phyloP scores from a whole-genome alignment of 1,284 basidiomycete genomes.

The Trichosporon sp. region DNA sequence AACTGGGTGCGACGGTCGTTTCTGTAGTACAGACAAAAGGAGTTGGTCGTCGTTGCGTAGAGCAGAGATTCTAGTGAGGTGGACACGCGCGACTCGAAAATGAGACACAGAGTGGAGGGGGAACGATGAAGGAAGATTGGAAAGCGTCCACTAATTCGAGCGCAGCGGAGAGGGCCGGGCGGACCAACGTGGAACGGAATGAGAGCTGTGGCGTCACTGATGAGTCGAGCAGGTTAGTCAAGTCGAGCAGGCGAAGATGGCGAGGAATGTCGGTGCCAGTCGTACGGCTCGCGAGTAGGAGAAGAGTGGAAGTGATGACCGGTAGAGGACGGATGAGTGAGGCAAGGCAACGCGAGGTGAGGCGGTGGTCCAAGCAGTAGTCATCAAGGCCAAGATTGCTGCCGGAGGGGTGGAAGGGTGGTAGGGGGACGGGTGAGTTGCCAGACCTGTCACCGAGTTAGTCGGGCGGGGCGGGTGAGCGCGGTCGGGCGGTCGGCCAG shows the following conservation, averaged over 20 bases:
- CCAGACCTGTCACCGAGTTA: neutral
- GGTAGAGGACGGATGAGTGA: too few relatives aligned
- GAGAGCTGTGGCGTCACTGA: neutral
- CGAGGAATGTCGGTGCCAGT: neutral
- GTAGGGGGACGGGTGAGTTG: neutral
- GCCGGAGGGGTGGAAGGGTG: neutral
- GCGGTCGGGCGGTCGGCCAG: too few relatives aligned
- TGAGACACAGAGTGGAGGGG: neutral
- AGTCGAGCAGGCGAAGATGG: too few relatives aligned
- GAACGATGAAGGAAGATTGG: neutral
- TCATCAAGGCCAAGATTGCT: neutral
- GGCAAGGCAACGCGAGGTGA: neutral
- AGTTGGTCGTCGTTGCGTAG: neutral
- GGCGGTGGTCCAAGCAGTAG: too few relatives aligned
- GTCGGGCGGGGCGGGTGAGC: too few relatives aligned
- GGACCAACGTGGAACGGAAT: neutral
- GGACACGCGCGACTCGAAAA: neutral
- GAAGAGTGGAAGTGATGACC: neutral
- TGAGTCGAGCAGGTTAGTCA: neutral
- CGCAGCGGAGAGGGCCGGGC: too few relatives aligned
- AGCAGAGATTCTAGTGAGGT: neutral
- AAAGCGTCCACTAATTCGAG: too few relatives aligned
- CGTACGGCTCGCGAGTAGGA: neutral
- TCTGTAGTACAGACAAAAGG: neutral
- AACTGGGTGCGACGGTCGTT: neutral